Conservation (phyloP, 805 yeast species). For the Saturnispora saitoi region DNA sequence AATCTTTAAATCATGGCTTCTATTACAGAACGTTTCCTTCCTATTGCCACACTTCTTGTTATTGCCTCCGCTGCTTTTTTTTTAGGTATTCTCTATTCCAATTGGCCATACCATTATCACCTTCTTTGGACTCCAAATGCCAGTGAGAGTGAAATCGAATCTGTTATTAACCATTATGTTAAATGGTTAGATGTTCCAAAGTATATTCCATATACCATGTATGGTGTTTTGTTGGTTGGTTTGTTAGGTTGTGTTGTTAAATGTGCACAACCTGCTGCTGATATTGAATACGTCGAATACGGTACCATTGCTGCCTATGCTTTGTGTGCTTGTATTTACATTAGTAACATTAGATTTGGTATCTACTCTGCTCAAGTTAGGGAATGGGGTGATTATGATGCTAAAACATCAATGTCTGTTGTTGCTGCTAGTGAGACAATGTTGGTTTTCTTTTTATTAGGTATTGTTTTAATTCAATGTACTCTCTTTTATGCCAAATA, state of each 20-base stretch:
- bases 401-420: conserved; percentile 78
- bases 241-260: conserved; percentile 65
- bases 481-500: conserved; percentile 75
- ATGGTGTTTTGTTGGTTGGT: conserved; percentile 54
- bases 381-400: conserved; percentile 91
- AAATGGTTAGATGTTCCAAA: conserved; percentile 61
- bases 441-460: conserved; percentile 59
- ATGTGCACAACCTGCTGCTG: conserved; percentile 80
- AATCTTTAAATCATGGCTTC: not conserved
- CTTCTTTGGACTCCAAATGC: conserved; percentile 58
- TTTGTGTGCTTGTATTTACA: conserved; percentile 65
- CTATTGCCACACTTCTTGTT: conserved; percentile 19
- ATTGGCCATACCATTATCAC: conserved; percentile 73
- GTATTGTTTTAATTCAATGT: conserved; percentile 76
- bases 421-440: conserved; percentile 84
- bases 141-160: conserved; percentile 45
- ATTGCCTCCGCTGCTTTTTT: conserved; percentile 55
- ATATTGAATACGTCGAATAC: conserved; percentile 82
- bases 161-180: conserved; percentile 55
- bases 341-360: conserved; percentile 82
- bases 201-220: conserved; percentile 52
- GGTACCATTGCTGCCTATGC: conserved; percentile 71
- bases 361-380: conserved; percentile 58
- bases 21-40: conserved; percentile 3
- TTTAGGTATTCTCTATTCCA: conserved; percentile 69